phyloP scores from a whole-genome alignment of 1,284 basidiomycete species.

The Gomphus bonarii region DNA sequence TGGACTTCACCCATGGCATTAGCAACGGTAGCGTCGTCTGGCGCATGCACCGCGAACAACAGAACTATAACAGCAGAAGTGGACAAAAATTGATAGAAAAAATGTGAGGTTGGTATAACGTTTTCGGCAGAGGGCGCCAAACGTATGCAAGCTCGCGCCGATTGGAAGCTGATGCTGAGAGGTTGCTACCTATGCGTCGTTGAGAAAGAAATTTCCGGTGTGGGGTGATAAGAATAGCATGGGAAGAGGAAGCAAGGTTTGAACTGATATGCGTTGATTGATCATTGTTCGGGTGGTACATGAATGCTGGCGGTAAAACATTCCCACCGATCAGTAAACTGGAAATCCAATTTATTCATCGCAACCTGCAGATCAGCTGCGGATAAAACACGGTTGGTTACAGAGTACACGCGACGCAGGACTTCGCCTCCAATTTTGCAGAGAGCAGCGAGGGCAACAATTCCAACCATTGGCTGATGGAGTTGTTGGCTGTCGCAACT shows the following conservation, averaged over 20 bases:
- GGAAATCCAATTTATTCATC: slow-evolving; percentile 68
- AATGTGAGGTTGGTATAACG: slow-evolving; percentile 78
- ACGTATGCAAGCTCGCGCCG: slow-evolving; percentile 72
- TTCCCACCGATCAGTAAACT: slow-evolving; percentile 75
- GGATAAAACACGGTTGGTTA: slow-evolving; percentile 36
- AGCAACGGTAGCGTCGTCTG: slow-evolving; percentile 54
- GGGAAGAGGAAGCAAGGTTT: slow-evolving; percentile 84
- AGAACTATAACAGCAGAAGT: slow-evolving; percentile 83
- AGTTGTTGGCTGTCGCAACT: slow-evolving; percentile 39
- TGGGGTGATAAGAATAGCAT: slow-evolving; percentile 78
- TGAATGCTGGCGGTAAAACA: slow-evolving; percentile 63
- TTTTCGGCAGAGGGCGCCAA: slow-evolving; percentile 79
- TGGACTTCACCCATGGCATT: slow-evolving; percentile 78
- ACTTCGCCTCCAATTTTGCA: slow-evolving; percentile 79
- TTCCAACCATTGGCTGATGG: slow-evolving; percentile 73
- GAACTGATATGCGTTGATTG: slow-evolving; percentile 69
- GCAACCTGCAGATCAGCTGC: slow-evolving; percentile 57
- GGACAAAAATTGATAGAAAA: slow-evolving; percentile 87
- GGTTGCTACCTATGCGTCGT: slow-evolving; percentile 54
- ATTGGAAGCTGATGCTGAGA: slow-evolving; percentile 45
- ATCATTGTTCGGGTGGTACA: slow-evolving; percentile 57
- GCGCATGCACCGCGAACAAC: slow-evolving; percentile 77
- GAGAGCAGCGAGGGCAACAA: slow-evolving; percentile 61
- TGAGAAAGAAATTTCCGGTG: slow-evolving; percentile 72
- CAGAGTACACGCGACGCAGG: slow-evolving; percentile 70